A percentile compares a stretch with the other conserved stretches of the same genome.
These are phyloP conservation scores for Fraxinus nigra DNA, from an alignment of 305 asterid species.

Conservation along the genomic window DNA sequence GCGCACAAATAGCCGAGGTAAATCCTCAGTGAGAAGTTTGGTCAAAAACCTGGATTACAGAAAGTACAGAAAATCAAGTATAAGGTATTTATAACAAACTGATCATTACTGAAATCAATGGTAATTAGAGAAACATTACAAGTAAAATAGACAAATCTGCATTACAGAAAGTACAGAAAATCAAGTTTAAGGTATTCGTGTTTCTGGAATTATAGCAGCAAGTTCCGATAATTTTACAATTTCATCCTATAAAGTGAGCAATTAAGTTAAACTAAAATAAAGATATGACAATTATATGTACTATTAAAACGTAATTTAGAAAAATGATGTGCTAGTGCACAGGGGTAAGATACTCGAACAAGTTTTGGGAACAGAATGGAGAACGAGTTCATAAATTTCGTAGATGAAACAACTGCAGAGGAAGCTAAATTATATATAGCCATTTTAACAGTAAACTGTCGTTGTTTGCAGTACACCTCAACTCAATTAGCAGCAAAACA, in stretches of 20 bases:
- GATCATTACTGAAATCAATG: slow-evolving; percentile 4
- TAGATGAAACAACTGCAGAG: neutral
- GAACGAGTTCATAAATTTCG: neutral
- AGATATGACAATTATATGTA: neutral
- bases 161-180: neutral
- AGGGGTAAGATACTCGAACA: neutral
- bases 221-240: neutral
- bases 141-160: neutral
- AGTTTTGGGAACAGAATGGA: neutral
- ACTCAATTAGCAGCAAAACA: neutral
- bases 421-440: neutral
- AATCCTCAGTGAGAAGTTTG: slow-evolving; percentile 89
- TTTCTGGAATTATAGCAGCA: neutral
- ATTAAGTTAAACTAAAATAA: neutral
- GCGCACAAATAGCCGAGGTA: slow-evolving; percentile 91
- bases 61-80: no score
- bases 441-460: neutral
- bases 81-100: neutral
- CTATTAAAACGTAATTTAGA: neutral
- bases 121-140: neutral
- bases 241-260: neutral
- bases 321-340: neutral
- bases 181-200: neutral
- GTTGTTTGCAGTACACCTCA: neutral
- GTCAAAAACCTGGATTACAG: slow-evolving; percentile 63